These are phyloP conservation scores for Pseudoturritis turrita DNA, from an alignment of 345 rosid genomes.

Conservation along the genomic window DNA sequence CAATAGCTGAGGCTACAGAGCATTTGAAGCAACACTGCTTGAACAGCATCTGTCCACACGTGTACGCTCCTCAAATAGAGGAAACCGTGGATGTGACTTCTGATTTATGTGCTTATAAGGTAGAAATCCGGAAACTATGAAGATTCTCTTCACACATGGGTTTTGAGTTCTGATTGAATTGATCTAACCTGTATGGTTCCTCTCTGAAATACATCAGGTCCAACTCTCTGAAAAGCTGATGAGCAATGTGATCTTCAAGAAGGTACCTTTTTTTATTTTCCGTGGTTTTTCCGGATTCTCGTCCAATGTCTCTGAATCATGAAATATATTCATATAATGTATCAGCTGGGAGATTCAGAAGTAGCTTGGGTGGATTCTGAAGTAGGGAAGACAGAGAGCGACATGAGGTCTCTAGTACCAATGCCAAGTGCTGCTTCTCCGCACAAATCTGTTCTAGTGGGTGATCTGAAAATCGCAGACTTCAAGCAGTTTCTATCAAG, in stretches of 20 bases:
- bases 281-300: not conserved
- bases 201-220: slow-evolving; percentile 45
- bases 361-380: slow-evolving; percentile 91
- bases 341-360: slow-evolving; percentile 87
- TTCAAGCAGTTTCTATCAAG: slow-evolving; percentile 87
- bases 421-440: slow-evolving; percentile 52
- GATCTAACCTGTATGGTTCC: slow-evolving; percentile 10
- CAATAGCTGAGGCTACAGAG: slow-evolving; percentile 95
- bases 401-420: slow-evolving; percentile 59
- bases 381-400: slow-evolving; percentile 83
- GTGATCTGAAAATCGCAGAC: slow-evolving; percentile 90
- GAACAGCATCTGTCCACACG: slow-evolving; percentile 80
- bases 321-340: not conserved
- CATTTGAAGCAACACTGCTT: slow-evolving; percentile 93
- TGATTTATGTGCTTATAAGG: slow-evolving; percentile 96
- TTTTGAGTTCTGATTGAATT: not conserved
- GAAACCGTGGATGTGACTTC: slow-evolving; percentile 93
- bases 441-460: slow-evolving; percentile 87
- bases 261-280: slow-evolving; percentile 43
- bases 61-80: slow-evolving; percentile 87
- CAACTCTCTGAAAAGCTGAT: slow-evolving; percentile 95
- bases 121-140: slow-evolving; percentile 22
- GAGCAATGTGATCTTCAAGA: slow-evolving; percentile 94
- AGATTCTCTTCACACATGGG: not conserved
- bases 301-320: not conserved